A percentile compares a stretch with the other conserved stretches of the same genome.
These are phyloP conservation scores for Huntiella abstrusa DNA, from an alignment of 2,329 filamentous ascomycete genomes.

Conservation along the genomic window DNA sequence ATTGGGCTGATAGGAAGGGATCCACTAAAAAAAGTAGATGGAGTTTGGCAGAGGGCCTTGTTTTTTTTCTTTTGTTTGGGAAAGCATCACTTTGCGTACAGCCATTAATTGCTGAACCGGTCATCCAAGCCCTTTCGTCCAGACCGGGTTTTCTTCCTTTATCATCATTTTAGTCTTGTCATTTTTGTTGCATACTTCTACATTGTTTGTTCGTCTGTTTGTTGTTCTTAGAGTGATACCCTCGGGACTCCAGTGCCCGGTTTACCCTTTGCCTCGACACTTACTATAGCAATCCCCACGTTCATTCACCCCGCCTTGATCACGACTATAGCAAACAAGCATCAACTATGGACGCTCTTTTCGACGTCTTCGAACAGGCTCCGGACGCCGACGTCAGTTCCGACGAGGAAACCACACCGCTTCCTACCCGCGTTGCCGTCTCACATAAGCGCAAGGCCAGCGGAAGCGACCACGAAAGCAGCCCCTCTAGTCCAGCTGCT, in stretches of 20 bases:
- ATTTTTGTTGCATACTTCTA: neutral
- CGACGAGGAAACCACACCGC: constrained; percentile 21
- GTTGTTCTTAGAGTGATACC: too few relatives aligned
- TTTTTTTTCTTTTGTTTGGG: neutral
- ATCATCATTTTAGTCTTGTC: too few relatives aligned
- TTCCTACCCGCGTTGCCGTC: neutral
- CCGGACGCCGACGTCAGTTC: constrained; percentile 24
- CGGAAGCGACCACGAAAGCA: too few relatives aligned
- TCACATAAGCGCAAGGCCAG: constrained; percentile 14
- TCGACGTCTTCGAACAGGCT: constrained; percentile 62
- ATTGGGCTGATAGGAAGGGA: neutral
- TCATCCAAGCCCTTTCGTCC: too few relatives aligned
- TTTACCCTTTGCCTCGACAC: too few relatives aligned
- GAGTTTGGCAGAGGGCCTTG: neutral
- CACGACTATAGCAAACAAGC: neutral
- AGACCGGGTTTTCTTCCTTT: too few relatives aligned
- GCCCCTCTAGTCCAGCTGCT: neutral
- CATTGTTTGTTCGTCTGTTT: neutral
- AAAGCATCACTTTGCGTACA: too few relatives aligned
- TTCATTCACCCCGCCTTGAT: neutral
- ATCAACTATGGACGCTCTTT: constrained; percentile 52
- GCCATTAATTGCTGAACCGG: too few relatives aligned
- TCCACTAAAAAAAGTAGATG: constrained; percentile 10
- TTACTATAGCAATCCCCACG: neutral
- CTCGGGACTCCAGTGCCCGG: too few relatives aligned